phyloP scores from a whole-genome alignment of 257 asterid species.

The Fraxinus pennsylvanica region DNA sequence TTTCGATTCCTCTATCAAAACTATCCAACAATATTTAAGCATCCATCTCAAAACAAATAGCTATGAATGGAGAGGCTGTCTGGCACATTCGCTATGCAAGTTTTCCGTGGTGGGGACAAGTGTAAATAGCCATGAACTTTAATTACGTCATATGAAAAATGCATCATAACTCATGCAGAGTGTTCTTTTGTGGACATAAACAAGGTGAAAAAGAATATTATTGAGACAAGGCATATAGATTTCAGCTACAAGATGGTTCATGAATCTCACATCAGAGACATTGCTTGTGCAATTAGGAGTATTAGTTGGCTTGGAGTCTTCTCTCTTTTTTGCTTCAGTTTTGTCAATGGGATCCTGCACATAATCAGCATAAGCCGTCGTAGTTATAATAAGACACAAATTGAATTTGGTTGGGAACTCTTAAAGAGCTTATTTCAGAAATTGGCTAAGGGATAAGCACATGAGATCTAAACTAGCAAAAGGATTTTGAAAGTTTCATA shows the following conservation, averaged over 20 bases:
- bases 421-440: background rate
- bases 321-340: slow-evolving; percentile 26
- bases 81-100: too few relatives aligned
- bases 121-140: background rate
- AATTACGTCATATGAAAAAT: background rate
- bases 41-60: background rate
- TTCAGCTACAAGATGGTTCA: background rate
- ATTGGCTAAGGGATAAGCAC: background rate
- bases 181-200: background rate
- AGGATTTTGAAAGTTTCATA: background rate
- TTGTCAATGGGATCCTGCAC: slow-evolving; percentile 38
- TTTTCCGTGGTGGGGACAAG: background rate
- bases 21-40: background rate
- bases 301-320: slow-evolving; percentile 23
- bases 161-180: background rate
- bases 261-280: slow-evolving; percentile 41
- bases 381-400: background rate
- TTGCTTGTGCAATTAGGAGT: slow-evolving; percentile 31
- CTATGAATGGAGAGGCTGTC: too few relatives aligned
- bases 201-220: background rate
- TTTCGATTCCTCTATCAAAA: background rate
- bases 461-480: background rate
- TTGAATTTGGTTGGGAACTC: background rate
- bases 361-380: background rate
- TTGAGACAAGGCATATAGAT: background rate